Evolutionary conservation across 106 monocot species (phyloP).

Genomic region (Amphibolis antarctica): DNA sequence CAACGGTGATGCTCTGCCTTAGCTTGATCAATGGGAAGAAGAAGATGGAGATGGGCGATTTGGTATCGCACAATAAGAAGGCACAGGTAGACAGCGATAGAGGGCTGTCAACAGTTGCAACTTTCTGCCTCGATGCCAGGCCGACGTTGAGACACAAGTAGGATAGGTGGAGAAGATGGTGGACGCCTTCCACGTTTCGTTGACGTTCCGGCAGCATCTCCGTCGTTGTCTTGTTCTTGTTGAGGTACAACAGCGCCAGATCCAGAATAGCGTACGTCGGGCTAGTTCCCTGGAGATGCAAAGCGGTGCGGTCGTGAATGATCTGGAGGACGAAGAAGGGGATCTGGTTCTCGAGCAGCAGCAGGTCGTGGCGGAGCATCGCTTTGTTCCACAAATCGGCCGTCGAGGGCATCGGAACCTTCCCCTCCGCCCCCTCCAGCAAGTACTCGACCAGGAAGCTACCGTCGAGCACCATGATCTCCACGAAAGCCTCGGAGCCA

Average conservation of each 20-base stretch:
- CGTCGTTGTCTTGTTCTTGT: not conserved
- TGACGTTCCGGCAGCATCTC: not conserved
- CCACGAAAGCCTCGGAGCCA: not conserved
- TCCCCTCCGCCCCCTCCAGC: not conserved
- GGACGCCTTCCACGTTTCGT: not conserved
- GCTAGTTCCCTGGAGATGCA: not conserved
- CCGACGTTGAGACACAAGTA: not conserved
- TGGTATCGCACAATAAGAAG: too few relatives aligned
- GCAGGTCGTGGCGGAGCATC: not conserved
- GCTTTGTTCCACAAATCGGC: not conserved
- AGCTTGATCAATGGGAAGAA: too few relatives aligned
- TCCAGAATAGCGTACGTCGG: not conserved
- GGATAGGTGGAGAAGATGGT: conserved; percentile 1
- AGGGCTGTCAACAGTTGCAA: too few relatives aligned
- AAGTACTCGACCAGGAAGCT: conserved; percentile 9
- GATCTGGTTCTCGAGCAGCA: conserved; percentile 18
- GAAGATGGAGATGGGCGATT: too few relatives aligned
- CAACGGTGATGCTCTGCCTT: too few relatives aligned
- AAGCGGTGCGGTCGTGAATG: not conserved
- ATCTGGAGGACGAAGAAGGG: conserved; percentile 11
- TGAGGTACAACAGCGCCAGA: not conserved
- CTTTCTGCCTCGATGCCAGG: not conserved
- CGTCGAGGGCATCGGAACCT: too few relatives aligned
- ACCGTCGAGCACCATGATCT: conserved; percentile 13
- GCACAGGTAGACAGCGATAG: too few relatives aligned